Base-by-base conservation (phyloP, 2,329 filamentous ascomycete species). In the Calonectria ilicicola region DNA sequence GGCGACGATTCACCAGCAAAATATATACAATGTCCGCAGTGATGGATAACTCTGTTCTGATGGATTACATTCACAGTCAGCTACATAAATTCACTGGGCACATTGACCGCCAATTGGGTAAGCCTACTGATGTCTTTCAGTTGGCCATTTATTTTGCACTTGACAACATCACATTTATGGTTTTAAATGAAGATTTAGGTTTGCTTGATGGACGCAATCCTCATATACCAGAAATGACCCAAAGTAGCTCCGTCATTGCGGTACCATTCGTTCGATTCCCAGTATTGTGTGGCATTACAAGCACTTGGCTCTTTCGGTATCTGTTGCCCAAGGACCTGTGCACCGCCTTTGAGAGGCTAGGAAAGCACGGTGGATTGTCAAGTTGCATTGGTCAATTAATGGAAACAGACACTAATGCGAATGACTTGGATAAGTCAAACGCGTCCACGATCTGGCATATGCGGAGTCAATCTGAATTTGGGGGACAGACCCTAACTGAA, bases 101-200 rank as follows among this genome's bases (percentile, higher is more conserved):
- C 19, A 40, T 58, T 32, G 53, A 58, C n/a, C 12, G 15, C 21
- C 29, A 21, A 23, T 32, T 58, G 14, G 53, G 32, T 4, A n/a
- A 40, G 21, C 32, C 32, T 12, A 32, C n/a, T 15, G 53, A 58
- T 26, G 32, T 58, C 32, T 58, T 58, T 58, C 53, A 40, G 6
- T 35, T 40, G 5, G n/a, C 53, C 53, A 38, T 58, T 26, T 9
- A 58, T 35, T 58, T 58, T 32, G 53, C 53, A 6, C 53, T 58
- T 26, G 53, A 58, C 53, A 58, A 58, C n/a, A 58, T 58, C 21
- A 58, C 53, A 5, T 58, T 58, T 14, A 58, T 58, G 53, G 53
- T 58, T 32, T 58, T 58, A 21, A 32, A 32, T 15, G 23, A 58
- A 21, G 21, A n/a, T n/a, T 26, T 58, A 32, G 32, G 29, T 10